Percentiles rank a stretch among this genome's conserved stretches.
Evolutionary conservation across 169 alveolate species (phyloP).

Genomic region (Perkinsus marinus): DNA sequence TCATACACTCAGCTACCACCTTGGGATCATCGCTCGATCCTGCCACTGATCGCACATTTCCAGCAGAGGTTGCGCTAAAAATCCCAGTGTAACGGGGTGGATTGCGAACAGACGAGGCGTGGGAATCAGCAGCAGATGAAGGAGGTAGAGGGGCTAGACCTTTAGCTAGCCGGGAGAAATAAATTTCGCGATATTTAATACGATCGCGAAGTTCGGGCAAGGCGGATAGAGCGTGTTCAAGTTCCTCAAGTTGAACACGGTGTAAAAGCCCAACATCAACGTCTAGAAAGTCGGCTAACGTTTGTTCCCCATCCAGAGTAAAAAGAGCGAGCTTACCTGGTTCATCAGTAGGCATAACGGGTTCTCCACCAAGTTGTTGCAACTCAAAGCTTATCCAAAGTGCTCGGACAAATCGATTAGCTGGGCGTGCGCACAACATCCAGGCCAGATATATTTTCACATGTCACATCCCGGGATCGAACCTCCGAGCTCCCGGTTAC

Average conservation of each 20-base stretch:
- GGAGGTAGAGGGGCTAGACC: neutral
- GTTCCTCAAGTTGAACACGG: neutral
- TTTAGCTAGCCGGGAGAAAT: neutral
- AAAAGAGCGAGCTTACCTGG: neutral
- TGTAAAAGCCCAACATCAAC: neutral
- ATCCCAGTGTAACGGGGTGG: neutral
- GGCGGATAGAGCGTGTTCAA: neutral
- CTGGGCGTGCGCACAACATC: neutral
- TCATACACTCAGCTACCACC: neutral
- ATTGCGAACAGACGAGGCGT: neutral
- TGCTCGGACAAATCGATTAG: neutral
- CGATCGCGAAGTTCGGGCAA: neutral
- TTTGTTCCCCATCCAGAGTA: neutral
- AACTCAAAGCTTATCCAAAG: neutral
- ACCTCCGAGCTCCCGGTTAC: too few relatives aligned
- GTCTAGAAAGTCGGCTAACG: neutral
- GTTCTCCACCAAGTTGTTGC: neutral
- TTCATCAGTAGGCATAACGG: neutral
- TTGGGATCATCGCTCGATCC: neutral
- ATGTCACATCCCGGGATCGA: too few relatives aligned
- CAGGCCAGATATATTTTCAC: too few relatives aligned
- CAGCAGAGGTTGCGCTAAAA: neutral
- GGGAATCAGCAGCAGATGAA: neutral
- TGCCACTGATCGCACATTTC: neutral
- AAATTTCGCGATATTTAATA: neutral